Base-by-base conservation (phyloP, 305 asterid genomes). In the Ajuga reptans region DNA sequence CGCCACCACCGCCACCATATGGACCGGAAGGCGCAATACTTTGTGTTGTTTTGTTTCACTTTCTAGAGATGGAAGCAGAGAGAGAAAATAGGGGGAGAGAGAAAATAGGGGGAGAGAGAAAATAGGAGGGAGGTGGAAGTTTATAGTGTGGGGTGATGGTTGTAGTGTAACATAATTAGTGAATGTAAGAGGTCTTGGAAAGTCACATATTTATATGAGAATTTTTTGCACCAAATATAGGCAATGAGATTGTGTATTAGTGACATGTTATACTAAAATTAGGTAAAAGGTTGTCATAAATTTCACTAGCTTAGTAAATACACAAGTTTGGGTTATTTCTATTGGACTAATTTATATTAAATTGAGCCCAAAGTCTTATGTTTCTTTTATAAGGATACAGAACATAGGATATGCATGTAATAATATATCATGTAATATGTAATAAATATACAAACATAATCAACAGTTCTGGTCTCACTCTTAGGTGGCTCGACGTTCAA, bases 401-500 rank as follows among this genome's bases (percentile, higher is more conserved):
- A n/a, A n/a, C n/a, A n/a, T n/a, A n/a, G n/a, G n/a, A n/a, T n/a
- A n/a, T n/a, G n/a, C n/a, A n/a, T n/a, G n/a, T n/a, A n/a, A n/a
- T n/a, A n/a, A n/a, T n/a, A n/a, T n/a, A 21, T 21, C 27, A 21
- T 21, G 27, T 21, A 21, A 21, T 21, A 21, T 21, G 27, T 21
- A 21, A 21, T 21, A 21, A 21, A 21, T 21, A 21, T 21, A 21
- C 27, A 21, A 21, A 21, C 27, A 21, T 21, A 21, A 21, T 2
- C 27, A 21, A 21, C 27, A 21, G 27, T 21, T 0, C 27, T 2
- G 27, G 5, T 9, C 31, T 34, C 16, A 37, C 62, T 31, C 55
- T 75, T 68, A 71, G 53, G 53, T 34, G 12, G 65, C 61, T 57
- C 94, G 90, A 68, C 75, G 79, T 69, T 88, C 86, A 33, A 88